Evolutionary conservation across 805 yeast species (phyloP), one percentile per base, ranked within the genome.

Genomic region (Wickerhamomyces queroliae): DNA sequence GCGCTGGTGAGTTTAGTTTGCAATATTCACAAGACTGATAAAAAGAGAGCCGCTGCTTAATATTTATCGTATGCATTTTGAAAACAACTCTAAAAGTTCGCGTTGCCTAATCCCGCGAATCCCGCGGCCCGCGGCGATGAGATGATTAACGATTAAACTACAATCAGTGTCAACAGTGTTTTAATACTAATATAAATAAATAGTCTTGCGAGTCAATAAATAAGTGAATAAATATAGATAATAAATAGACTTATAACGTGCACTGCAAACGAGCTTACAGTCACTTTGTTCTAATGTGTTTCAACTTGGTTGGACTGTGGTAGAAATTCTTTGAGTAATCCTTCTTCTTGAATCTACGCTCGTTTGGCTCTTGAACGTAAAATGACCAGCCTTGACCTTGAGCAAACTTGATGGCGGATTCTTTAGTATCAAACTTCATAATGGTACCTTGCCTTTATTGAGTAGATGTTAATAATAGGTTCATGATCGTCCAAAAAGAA

Each of bases 321-420:
- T 63, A 63, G 59, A 85, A 85, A 70, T 85, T 85, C 42, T 69
- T 64, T 29, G 90, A 72, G 55, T 86, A 85, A 38, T 78, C 83
- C 69, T 87, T 86, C 71, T 74, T 75, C 57, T 78, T 73, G 66
- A 86, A 83, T 44, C 72, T 78, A 57, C 88, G 80, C 53, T 67
- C 66, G 58, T 84, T 81, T 40, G 95, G 95, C 61, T 85, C 93
- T 60, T 83, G 87, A 44, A 86, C 76, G 53, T 81, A 83, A 58
- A 77, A 84, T 48, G 80, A 80, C 91, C 93, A 86, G 20, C 91
- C 95, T 60, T 86, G 91, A 43, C 85, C 81, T 49, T 78, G 74
- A 10, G 95, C 95, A 61, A 86, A 86, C 41, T 74, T 73, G 43
- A 82, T 67, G 26, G 95, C 95, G 30, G 85, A 75, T 35, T 86